A percentile compares a stretch with the other conserved stretches of the same genome.
Conservation (phyloP, 495 filamentous ascomycete genomes). For the Penicillium paxilli region DNA sequence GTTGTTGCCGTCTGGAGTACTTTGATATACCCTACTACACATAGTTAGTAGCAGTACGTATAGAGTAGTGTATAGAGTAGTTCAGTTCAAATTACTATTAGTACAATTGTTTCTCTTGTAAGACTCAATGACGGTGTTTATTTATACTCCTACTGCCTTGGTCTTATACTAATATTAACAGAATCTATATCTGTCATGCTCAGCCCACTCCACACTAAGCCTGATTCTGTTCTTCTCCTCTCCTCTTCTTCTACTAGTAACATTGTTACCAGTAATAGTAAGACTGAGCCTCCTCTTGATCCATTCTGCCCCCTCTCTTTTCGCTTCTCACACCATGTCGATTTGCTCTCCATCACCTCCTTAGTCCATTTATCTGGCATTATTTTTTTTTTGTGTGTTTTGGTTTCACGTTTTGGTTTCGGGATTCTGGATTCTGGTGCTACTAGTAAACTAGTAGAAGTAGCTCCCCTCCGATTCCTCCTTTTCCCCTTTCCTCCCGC, state of each 20-base stretch:
- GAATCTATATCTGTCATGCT: slow-evolving; percentile 9
- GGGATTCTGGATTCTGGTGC: background rate
- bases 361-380: background rate
- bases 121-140: too few relatives aligned
- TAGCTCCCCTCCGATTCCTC: background rate
- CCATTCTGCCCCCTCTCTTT: slow-evolving; percentile 17
- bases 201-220: slow-evolving; percentile 25
- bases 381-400: too few relatives aligned
- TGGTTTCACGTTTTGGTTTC: background rate
- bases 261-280: too few relatives aligned
- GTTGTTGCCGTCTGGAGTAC: background rate
- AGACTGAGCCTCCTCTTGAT: slow-evolving; percentile 29
- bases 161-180: background rate
- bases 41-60: too few relatives aligned
- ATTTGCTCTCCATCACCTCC: slow-evolving; percentile 8
- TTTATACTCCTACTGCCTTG: too few relatives aligned
- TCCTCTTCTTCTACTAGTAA: slow-evolving; percentile 2
- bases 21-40: too few relatives aligned
- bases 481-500: slow-evolving; percentile 1
- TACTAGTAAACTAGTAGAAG: too few relatives aligned
- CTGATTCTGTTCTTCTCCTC: slow-evolving; percentile 9
- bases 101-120: too few relatives aligned
- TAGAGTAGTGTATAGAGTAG: too few relatives aligned
- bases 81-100: too few relatives aligned
- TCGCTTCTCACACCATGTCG: background rate